Evolutionary conservation across 2,329 filamentous ascomycete species (phyloP).

Genomic region (Hymenoscyphus fraxineus): DNA sequence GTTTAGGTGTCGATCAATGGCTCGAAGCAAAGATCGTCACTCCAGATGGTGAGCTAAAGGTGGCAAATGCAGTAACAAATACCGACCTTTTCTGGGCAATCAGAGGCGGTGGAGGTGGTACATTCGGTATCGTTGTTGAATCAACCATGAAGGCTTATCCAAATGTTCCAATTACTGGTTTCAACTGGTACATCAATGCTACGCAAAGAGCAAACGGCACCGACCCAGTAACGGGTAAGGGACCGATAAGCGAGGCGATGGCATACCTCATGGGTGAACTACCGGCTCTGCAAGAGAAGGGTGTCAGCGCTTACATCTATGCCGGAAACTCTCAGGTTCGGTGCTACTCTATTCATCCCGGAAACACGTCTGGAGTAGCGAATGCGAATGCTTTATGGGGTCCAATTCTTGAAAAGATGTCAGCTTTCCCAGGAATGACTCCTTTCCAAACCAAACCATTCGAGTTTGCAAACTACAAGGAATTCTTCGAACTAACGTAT

Average conservation of each 20-base stretch:
- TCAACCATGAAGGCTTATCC: neutral
- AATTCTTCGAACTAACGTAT: neutral
- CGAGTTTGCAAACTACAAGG: neutral
- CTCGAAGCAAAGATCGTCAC: neutral
- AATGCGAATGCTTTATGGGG: neutral
- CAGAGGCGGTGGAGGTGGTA: neutral
- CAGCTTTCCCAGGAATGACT: neutral
- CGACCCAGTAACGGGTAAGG: neutral
- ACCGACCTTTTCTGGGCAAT: neutral
- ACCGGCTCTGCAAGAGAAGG: neutral
- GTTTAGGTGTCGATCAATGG: neutral
- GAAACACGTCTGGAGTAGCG: neutral
- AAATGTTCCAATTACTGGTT: neutral
- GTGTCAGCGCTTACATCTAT: neutral
- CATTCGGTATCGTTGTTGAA: neutral
- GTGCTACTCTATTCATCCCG: neutral
- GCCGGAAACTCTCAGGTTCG: neutral
- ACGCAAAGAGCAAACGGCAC: neutral
- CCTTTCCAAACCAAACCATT: neutral
- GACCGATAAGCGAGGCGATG: neutral
- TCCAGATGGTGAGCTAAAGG: neutral
- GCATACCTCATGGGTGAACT: neutral
- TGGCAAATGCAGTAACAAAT: neutral
- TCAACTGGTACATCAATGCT: neutral
- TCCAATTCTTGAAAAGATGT: neutral